Evolutionary conservation across 2,329 filamentous ascomycete genomes (phyloP).

Genomic region (Septoria petroselini): DNA sequence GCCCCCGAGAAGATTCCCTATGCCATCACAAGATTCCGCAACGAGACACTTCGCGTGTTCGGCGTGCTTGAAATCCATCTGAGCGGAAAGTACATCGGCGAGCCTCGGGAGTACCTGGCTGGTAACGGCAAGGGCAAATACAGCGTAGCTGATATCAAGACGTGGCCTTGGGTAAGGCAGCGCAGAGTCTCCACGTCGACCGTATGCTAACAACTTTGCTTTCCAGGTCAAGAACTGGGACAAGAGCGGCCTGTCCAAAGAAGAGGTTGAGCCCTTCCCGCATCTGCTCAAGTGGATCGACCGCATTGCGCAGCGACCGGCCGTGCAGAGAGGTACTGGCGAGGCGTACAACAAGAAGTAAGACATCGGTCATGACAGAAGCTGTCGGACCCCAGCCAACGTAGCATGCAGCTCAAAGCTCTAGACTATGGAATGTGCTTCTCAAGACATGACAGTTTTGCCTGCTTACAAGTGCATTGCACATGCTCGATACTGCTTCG

Average conservation of each 20-base stretch:
- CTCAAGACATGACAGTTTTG: too few species aligned
- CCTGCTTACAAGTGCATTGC: too few species aligned
- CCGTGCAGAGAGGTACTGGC: conserved; percentile 48
- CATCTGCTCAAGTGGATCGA: conserved; percentile 54
- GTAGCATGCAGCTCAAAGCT: neutral
- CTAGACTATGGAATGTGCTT: too few species aligned
- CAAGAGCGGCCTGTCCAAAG: conserved; percentile 43
- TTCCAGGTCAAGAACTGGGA: conserved; percentile 49
- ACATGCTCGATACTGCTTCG: too few species aligned
- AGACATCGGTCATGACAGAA: conserved; percentile 1
- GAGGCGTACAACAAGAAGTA: conserved; percentile 37
- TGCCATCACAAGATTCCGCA: conserved; percentile 52
- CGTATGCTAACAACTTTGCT: conserved; percentile 39
- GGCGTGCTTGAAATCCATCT: conserved; percentile 57
- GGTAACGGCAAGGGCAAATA: conserved; percentile 56
- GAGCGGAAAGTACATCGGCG: conserved; percentile 51
- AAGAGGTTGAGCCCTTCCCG: conserved; percentile 52
- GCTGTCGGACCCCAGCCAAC: neutral
- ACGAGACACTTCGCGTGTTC: conserved; percentile 52
- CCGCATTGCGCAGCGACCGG: conserved; percentile 48
- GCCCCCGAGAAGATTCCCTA: conserved; percentile 50
- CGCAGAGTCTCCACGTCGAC: neutral
- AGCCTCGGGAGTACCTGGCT: conserved; percentile 52
- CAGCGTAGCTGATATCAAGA: conserved; percentile 53
- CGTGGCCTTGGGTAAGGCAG: conserved; percentile 49